Evolutionary conservation across 768 basidiomycete genomes (phyloP).

Genomic region (Filobasidium floriforme): DNA sequence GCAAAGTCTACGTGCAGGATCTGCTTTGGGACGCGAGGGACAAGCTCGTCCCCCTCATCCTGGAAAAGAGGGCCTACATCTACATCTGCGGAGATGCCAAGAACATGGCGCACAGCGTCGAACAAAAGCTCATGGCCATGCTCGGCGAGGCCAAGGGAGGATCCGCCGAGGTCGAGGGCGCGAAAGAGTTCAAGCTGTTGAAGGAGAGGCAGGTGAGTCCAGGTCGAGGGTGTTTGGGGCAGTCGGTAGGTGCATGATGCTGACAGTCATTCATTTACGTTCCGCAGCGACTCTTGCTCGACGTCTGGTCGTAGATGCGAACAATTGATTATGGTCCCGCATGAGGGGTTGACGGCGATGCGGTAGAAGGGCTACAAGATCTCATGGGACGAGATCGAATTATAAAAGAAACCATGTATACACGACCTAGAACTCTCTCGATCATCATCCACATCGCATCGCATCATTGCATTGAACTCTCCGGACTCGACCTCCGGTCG

Average conservation of each 20-base stretch:
- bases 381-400: neutral
- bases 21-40: constrained; percentile 79
- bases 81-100: constrained; percentile 97
- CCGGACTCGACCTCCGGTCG: too few relatives aligned
- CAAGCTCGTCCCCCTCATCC: constrained; percentile 74
- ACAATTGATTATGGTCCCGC: too few relatives aligned
- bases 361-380: neutral
- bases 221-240: neutral
- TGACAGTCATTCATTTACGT: neutral
- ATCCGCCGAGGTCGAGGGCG: constrained; percentile 74
- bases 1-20: constrained; percentile 99
- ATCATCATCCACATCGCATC: neutral
- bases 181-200: constrained; percentile 82
- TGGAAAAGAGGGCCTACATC: constrained; percentile 91
- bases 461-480: too few relatives aligned
- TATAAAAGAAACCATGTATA: neutral
- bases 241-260: neutral
- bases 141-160: constrained; percentile 93
- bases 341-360: too few relatives aligned
- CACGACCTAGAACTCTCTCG: neutral
- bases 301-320: constrained; percentile 24
- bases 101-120: constrained; percentile 91
- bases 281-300: constrained; percentile 23
- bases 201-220: constrained; percentile 60
- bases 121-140: constrained; percentile 65